A percentile compares a stretch with the other conserved stretches of the same genome.
phyloP scores from a whole-genome alignment of 1,139 yeast species.

The Scheffersomyces insectosa region DNA sequence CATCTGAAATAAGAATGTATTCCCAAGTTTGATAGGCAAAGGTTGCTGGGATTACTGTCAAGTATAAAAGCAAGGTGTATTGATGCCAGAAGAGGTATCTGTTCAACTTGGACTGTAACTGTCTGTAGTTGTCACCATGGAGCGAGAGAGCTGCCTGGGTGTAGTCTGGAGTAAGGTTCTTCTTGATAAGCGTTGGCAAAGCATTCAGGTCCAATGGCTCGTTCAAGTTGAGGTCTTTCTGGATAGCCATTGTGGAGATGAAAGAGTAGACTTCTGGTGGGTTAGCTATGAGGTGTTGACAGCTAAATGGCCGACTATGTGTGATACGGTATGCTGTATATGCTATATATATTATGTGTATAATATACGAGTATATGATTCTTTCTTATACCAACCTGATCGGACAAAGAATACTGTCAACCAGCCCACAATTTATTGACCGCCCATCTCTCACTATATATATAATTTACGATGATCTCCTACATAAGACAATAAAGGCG shows the following conservation, averaged over 20 bases:
- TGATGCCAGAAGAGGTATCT: slow-evolving; percentile 52
- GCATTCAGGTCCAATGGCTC: slow-evolving; percentile 52
- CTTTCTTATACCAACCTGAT: too few species aligned
- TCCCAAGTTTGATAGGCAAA: slow-evolving; percentile 34
- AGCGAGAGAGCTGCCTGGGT: slow-evolving; percentile 62
- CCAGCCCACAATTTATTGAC: too few species aligned
- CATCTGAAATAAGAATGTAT: slow-evolving; percentile 35
- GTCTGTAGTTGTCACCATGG: slow-evolving; percentile 64
- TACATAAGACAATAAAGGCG: too few species aligned
- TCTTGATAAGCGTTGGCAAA: slow-evolving; percentile 48
- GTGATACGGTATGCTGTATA: too few species aligned
- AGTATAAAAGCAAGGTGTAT: slow-evolving; percentile 29
- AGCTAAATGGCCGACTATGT: too few species aligned
- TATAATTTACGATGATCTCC: too few species aligned
- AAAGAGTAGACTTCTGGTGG: too few species aligned
- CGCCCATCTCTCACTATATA: too few species aligned
- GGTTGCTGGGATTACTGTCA: slow-evolving; percentile 19
- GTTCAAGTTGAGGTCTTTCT: slow-evolving; percentile 50
- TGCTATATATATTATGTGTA: too few species aligned
- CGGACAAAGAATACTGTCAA: too few species aligned
- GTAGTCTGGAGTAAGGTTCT: slow-evolving; percentile 53
- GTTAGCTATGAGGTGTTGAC: too few species aligned
- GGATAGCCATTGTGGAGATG: slow-evolving; percentile 23
- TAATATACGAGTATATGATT: too few species aligned
- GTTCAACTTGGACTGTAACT: slow-evolving; percentile 54